Evolutionary conservation across 2,329 filamentous ascomycete species (phyloP).

Genomic region (Sphaerulina vaccinii): DNA sequence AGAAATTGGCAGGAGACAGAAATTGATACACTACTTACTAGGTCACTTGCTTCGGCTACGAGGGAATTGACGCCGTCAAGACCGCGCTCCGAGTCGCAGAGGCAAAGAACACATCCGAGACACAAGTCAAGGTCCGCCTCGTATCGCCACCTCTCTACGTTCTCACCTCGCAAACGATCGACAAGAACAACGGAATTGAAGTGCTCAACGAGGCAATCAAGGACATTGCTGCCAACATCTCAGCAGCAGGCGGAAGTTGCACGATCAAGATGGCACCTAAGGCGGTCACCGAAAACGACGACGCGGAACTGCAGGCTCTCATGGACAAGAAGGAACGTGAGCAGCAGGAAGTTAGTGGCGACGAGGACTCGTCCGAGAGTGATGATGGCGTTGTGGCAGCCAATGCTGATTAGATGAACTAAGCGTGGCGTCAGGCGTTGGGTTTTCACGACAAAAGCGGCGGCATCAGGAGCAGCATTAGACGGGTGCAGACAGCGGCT

Average conservation of each 20-base stretch:
- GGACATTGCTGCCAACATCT: constrained; percentile 80
- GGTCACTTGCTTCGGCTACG: constrained; percentile 82
- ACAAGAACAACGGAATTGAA: constrained; percentile 83
- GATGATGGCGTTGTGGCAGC: constrained; percentile 68
- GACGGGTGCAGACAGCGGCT: constrained; percentile 5
- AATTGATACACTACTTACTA: constrained; percentile 1
- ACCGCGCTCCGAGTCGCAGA: constrained; percentile 85
- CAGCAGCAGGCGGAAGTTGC: constrained; percentile 72
- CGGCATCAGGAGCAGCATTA: constrained; percentile 1
- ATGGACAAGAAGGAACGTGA: constrained; percentile 99
- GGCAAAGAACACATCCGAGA: constrained; percentile 85
- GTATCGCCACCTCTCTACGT: constrained; percentile 98
- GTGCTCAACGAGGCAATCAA: constrained; percentile 85
- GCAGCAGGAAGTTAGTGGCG: constrained; percentile 96
- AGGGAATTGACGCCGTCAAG: constrained; percentile 98
- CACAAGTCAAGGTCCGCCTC: constrained; percentile 95
- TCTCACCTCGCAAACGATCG: constrained; percentile 89
- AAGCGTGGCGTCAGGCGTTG: constrained; percentile 24
- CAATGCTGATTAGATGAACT: constrained; percentile 20
- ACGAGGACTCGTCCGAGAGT: constrained; percentile 93
- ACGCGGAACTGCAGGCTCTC: constrained; percentile 91
- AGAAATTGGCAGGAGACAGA: background rate
- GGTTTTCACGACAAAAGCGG: constrained; percentile 1
- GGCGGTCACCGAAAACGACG: constrained; percentile 97
- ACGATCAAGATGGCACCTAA: constrained; percentile 98